Percentiles rank a stretch among this genome's conserved stretches.
These are phyloP conservation scores for Phytopythium montanum DNA, from an alignment of 352 stramenopile species.

Conservation along the genomic window DNA sequence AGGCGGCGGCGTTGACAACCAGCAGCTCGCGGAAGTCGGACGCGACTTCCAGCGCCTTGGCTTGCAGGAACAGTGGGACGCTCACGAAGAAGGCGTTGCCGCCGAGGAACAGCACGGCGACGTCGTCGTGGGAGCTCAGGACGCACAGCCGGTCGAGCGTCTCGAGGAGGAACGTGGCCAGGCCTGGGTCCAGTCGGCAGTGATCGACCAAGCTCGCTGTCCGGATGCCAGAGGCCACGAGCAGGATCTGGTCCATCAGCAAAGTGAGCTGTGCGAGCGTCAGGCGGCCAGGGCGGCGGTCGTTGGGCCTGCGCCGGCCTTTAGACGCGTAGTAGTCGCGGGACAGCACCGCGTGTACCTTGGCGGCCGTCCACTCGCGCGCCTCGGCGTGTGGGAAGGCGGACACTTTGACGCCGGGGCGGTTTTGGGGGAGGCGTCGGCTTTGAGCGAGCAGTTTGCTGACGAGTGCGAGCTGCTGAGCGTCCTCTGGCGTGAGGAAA, in stretches of 20 bases:
- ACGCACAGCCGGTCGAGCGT: constrained; percentile 6
- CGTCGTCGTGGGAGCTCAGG: constrained; percentile 3
- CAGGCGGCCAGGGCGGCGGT: constrained; percentile 6
- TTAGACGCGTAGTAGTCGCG: background rate
- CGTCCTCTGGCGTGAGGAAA: background rate
- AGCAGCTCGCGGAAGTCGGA: constrained; percentile 15
- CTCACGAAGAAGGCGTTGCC: constrained; percentile 48
- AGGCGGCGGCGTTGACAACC: constrained; percentile 33
- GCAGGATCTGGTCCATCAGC: constrained; percentile 31
- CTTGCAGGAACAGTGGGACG: constrained; percentile 21
- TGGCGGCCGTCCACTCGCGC: background rate
- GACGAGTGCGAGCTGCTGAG: background rate
- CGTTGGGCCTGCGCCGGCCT: background rate
- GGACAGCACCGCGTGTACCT: background rate
- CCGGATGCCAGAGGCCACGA: constrained; percentile 33
- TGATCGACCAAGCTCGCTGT: constrained; percentile 41
- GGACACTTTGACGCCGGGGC: background rate
- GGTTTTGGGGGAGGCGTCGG: background rate
- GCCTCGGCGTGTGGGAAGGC: background rate
- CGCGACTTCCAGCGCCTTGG: constrained; percentile 26
- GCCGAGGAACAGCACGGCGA: constrained; percentile 28
- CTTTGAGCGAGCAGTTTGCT: background rate
- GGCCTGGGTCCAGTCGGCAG: constrained; percentile 23
- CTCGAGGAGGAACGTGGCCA: constrained; percentile 19
- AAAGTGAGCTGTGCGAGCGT: constrained; percentile 19